phyloP scores from a whole-genome alignment of 1,284 basidiomycete species.

The Cystobasidium pallidum region DNA sequence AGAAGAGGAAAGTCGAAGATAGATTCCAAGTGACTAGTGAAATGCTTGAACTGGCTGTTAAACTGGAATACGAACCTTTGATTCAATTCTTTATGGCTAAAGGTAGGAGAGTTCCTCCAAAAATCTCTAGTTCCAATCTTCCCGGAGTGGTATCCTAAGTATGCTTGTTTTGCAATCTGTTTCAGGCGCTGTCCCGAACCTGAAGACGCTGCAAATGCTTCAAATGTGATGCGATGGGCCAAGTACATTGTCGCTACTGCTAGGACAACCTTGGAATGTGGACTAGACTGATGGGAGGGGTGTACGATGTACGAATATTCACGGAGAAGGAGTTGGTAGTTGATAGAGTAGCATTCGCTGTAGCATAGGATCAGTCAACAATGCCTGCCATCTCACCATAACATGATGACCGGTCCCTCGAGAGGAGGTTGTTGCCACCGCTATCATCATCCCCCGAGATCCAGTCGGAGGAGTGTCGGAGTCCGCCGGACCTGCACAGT shows the following conservation, averaged over 20 bases:
- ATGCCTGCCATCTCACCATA: no score
- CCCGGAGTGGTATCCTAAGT: no score
- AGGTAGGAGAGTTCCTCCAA: constrained; percentile 15
- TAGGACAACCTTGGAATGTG: no score
- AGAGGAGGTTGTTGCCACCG: background rate
- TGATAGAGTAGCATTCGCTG: background rate
- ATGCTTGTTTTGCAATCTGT: no score
- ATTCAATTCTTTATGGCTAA: constrained; percentile 36
- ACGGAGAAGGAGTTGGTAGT: background rate
- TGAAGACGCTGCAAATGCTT: constrained; percentile 34
- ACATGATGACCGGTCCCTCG: no score
- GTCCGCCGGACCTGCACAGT: no score
- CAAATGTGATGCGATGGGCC: constrained; percentile 8
- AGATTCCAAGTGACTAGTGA: constrained; percentile 26
- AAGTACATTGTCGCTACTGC: no score
- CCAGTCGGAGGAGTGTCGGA: no score
- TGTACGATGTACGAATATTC: no score
- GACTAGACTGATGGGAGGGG: no score
- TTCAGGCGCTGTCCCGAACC: constrained; percentile 29
- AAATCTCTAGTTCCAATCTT: no score
- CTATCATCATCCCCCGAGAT: background rate
- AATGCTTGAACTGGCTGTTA: constrained; percentile 42
- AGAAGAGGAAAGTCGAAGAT: constrained; percentile 33
- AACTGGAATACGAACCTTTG: constrained; percentile 31
- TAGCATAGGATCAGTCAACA: background rate